Percentiles rank a stretch among this genome's conserved stretches.
These are phyloP conservation scores for Pythium coloratum DNA, from an alignment of 352 stramenopile genomes.

Conservation along the genomic window DNA sequence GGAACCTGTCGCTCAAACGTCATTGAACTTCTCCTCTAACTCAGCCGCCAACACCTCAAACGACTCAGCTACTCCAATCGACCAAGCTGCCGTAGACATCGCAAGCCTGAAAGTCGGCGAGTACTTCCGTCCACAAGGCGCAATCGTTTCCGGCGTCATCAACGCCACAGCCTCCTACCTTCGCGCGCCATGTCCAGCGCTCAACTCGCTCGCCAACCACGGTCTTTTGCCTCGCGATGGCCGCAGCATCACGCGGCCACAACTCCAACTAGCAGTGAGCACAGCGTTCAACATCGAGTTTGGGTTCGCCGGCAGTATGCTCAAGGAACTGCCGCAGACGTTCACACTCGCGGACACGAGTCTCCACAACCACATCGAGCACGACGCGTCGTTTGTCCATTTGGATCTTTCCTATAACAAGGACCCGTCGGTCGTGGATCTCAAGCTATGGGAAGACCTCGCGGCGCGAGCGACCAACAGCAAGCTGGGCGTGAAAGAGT, in stretches of 20 bases:
- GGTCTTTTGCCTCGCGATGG: constrained; percentile 2
- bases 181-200: not conserved
- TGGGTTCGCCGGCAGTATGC: not conserved
- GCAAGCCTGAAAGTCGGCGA: constrained; percentile 6
- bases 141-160: not conserved
- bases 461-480: not conserved
- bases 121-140: constrained; percentile 11
- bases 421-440: constrained; percentile 34
- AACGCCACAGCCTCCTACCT: constrained; percentile 1
- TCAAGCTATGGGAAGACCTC: constrained; percentile 30
- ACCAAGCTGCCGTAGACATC: not conserved
- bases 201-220: constrained; percentile 12
- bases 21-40: not conserved
- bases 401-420: constrained; percentile 33
- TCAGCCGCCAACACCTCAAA: no score
- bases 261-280: not conserved
- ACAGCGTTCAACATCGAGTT: not conserved
- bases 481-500: not conserved
- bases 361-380: constrained; percentile 33
- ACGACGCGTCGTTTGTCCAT: constrained; percentile 38
- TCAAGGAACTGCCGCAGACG: not conserved
- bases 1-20: not conserved
- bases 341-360: constrained; percentile 10
- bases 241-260: not conserved
- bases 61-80: not conserved